phyloP scores from a whole-genome alignment of 148 eudicot genomes.

The Hydrangea macrophylla region DNA sequence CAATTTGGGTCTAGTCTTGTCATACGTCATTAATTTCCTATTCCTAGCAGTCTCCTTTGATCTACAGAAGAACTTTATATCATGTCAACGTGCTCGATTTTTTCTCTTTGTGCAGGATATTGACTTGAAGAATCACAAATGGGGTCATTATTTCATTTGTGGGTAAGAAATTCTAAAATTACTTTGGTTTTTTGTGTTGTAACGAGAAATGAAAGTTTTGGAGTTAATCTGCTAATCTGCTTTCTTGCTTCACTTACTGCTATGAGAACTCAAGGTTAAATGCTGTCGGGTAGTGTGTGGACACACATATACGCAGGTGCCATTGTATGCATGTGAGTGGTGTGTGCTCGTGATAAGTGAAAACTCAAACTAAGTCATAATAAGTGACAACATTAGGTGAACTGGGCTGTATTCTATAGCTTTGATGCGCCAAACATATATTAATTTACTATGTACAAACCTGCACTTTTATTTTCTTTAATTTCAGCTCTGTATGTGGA shows the following conservation, averaged over 20 bases:
- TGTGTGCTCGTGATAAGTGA: too few species aligned
- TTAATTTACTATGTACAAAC: too few species aligned
- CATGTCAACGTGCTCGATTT: background rate
- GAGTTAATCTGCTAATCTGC: background rate
- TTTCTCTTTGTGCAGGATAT: slow-evolving; percentile 52
- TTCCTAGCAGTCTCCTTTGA: background rate
- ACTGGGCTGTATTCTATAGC: too few species aligned
- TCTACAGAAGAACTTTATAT: background rate
- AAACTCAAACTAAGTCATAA: too few species aligned
- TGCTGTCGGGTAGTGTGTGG: too few species aligned
- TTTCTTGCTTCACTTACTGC: background rate
- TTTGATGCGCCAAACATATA: too few species aligned
- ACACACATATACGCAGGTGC: too few species aligned
- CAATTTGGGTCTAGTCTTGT: background rate
- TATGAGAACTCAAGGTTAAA: too few species aligned
- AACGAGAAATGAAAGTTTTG: background rate
- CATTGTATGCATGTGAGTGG: too few species aligned
- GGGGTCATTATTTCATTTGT: slow-evolving; percentile 98
- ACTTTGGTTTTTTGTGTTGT: background rate
- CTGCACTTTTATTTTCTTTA: too few species aligned
- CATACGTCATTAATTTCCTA: background rate
- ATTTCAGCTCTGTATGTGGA: too few species aligned
- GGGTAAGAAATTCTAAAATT: slow-evolving; percentile 49
- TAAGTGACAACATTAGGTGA: background rate
- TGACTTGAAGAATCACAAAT: slow-evolving; percentile 85